Conservation (phyloP, 495 filamentous ascomycete genomes). For the Talaromyces thailandensis region DNA sequence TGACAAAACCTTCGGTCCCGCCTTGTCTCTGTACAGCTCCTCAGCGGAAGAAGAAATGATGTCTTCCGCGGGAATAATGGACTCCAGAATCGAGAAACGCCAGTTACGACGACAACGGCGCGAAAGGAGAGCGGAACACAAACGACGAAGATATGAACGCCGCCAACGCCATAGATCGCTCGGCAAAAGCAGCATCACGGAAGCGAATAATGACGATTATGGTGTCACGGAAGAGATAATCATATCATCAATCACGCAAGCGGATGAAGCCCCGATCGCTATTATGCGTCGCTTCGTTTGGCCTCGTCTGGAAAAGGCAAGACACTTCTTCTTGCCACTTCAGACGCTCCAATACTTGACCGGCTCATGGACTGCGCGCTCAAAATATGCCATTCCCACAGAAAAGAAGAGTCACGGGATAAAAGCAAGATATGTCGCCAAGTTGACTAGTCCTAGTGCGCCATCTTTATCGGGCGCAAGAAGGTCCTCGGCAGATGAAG, state of each 20-base stretch:
- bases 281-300: conserved; percentile 24
- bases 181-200: neutral
- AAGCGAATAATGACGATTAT: neutral
- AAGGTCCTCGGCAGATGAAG: neutral
- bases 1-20: neutral
- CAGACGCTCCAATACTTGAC: neutral
- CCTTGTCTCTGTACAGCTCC: neutral
- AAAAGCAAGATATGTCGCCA: neutral
- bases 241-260: conserved; percentile 9
- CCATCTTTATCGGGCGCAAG: neutral
- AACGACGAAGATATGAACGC: neutral
- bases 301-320: conserved; percentile 26
- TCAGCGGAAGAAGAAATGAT: conserved; percentile 18
- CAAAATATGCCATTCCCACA: neutral
- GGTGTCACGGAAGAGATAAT: conserved; percentile 4
- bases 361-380: neutral
- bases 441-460: neutral
- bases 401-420: neutral
- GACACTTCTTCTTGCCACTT: conserved; percentile 11
- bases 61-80: conserved; percentile 28
- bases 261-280: conserved; percentile 4
- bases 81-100: conserved; percentile 12
- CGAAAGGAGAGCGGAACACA: neutral
- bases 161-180: neutral
- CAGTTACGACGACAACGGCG: conserved; percentile 5